These are phyloP conservation scores for Leishmania tarentolae DNA, from an alignment of 208 protist genomes.

Conservation along the genomic window DNA sequence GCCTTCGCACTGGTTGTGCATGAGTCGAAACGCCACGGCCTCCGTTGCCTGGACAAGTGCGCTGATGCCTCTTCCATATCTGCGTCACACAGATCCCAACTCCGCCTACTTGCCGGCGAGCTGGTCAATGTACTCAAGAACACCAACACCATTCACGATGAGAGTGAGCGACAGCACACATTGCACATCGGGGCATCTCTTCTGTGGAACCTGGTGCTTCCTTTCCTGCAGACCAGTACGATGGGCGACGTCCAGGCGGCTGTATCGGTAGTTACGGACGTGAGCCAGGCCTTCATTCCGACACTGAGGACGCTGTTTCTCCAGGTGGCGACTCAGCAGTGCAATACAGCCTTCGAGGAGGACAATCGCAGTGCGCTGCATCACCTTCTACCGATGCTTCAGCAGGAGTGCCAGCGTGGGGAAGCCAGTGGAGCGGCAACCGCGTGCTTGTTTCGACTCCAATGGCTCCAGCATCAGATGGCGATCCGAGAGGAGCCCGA, in stretches of 20 bases:
- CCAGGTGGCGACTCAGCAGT: conserved; percentile 62
- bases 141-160: conserved; percentile 63
- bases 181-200: conserved; percentile 62
- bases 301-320: conserved; percentile 36
- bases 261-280: conserved; percentile 20
- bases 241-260: conserved; percentile 21
- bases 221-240: conserved; percentile 32
- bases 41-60: conserved; percentile 9
- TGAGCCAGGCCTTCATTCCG: conserved; percentile 13
- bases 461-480: conserved; percentile 37
- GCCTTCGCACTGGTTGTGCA: conserved; percentile 34
- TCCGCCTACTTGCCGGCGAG: conserved; percentile 41
- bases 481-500: conserved; percentile 24
- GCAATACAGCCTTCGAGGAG: conserved; percentile 68
- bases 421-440: background rate
- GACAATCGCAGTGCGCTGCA: conserved; percentile 53
- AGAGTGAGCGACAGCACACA: conserved; percentile 66
- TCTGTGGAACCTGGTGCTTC: conserved; percentile 75
- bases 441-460: conserved; percentile 15
- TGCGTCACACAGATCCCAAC: conserved; percentile 26
- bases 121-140: conserved; percentile 66
- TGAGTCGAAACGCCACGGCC: conserved; percentile 2
- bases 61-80: conserved; percentile 59
- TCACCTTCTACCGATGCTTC: conserved; percentile 21
- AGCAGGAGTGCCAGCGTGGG: conserved; percentile 18